phyloP scores from a whole-genome alignment of 306 rosid genomes.

The Trifolium pratense region DNA sequence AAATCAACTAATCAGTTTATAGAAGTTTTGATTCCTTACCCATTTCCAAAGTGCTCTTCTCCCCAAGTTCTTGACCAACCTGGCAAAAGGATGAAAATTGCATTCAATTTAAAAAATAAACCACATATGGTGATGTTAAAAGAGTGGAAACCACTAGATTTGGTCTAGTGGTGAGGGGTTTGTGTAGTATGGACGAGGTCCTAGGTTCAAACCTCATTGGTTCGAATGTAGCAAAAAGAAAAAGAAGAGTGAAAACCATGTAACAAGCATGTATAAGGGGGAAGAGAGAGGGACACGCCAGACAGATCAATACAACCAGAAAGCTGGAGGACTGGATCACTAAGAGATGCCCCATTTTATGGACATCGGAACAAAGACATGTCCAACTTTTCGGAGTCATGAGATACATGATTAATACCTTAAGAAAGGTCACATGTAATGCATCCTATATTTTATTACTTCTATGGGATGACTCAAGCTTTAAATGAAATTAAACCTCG shows the following conservation, averaged over 20 bases:
- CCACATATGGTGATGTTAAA: constrained; percentile 25
- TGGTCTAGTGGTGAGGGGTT: no score
- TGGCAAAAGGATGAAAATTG: constrained; percentile 46
- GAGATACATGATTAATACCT: constrained; percentile 21
- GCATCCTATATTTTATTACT: constrained; percentile 28
- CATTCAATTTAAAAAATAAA: constrained; percentile 16
- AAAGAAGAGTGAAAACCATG: constrained; percentile 25
- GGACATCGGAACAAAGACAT: constrained; percentile 11
- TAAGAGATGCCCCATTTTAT: neutral
- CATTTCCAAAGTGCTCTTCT: constrained; percentile 98
- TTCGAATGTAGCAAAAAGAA: no score
- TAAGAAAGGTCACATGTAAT: neutral
- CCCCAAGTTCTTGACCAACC: constrained; percentile 99
- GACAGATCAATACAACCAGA: constrained; percentile 18
- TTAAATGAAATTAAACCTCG: constrained; percentile 22
- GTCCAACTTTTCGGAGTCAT: constrained; percentile 19
- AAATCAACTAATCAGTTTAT: constrained; percentile 28
- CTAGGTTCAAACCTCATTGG: no score
- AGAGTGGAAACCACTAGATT: neutral
- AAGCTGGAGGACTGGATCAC: constrained; percentile 5
- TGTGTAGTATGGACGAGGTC: no score
- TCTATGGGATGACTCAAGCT: constrained; percentile 12
- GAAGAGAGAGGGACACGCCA: neutral
- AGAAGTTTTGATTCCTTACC: constrained; percentile 54
- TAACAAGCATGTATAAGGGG: constrained; percentile 9